These are phyloP conservation scores for Fusarium zealandicum DNA, from an alignment of 2,329 filamentous ascomycete genomes.

Conservation along the genomic window DNA sequence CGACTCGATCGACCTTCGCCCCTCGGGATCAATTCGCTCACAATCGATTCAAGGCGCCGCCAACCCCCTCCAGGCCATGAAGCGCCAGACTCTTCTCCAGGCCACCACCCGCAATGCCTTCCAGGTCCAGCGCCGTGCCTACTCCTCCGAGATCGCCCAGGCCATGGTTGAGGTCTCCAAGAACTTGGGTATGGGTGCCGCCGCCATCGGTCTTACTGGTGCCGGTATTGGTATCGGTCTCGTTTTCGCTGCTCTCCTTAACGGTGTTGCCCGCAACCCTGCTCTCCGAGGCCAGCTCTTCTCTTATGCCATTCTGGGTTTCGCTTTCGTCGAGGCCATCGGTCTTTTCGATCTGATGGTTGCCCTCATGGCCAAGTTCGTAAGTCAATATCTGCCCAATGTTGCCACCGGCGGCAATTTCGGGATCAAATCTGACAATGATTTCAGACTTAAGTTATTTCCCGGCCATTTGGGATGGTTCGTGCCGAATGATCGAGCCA, in stretches of 20 bases:
- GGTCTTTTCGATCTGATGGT: conserved; percentile 90
- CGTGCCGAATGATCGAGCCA: conserved; percentile 48
- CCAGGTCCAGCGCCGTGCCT: conserved; percentile 73
- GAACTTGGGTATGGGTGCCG: conserved; percentile 88
- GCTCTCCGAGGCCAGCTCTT: conserved; percentile 94
- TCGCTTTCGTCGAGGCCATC: conserved; percentile 93
- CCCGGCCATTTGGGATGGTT: conserved; percentile 45
- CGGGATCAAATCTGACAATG: conserved; percentile 15
- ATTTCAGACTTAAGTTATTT: conserved; percentile 49
- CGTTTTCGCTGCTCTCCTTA: conserved; percentile 89
- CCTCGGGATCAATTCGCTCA: conserved; percentile 44
- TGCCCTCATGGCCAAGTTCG: conserved; percentile 93
- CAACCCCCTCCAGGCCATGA: conserved; percentile 75
- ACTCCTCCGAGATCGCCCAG: conserved; percentile 88
- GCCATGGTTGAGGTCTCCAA: conserved; percentile 90
- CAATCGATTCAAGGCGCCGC: conserved; percentile 56
- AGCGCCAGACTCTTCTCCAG: conserved; percentile 76
- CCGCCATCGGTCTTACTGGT: conserved; percentile 91
- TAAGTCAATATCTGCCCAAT: conserved; percentile 55
- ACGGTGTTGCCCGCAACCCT: conserved; percentile 92
- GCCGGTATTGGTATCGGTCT: conserved; percentile 95
- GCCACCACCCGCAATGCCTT: conserved; percentile 71
- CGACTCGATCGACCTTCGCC: conserved; percentile 44
- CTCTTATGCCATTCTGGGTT: conserved; percentile 94
- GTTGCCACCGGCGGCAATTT: background rate